Evolutionary conservation across 2,329 filamentous ascomycete species (phyloP), one percentile per base, ranked within the genome.

Genomic region (Aspergillus melleus): DNA sequence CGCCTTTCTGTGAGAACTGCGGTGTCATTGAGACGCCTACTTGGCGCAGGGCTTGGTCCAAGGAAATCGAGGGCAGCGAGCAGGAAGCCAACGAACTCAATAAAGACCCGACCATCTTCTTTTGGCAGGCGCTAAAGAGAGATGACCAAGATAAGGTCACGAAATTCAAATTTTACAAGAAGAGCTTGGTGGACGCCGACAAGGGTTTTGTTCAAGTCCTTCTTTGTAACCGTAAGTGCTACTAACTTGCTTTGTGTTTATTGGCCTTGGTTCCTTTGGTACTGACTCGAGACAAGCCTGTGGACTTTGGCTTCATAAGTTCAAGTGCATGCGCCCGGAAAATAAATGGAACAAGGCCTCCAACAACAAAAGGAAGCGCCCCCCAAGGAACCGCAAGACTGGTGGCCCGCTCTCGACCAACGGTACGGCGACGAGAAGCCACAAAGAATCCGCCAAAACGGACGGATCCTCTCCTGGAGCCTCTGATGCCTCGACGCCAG

Each of bases 21-120:
- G 95, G 95, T 6, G 90, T 92, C 6, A 96, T 99, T 59, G 91
- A 98, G 69, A 99, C 95, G 0, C 91, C 94, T 0, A 97, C 94
- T 0, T 99, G 95, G 95, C 88, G 95, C 61, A 95, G 94, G 70
- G 91, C 95, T 12, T 97, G 90, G 83, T 87, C 88, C n/a, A 91
- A 92, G 69, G 83, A 90, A 8, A 83, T 88, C 50, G 80, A 86
- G 16, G 92, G 91, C 1, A 83, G 83, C 32, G 91, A 92, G 0
- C 83, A 85, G 3, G 86, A 88, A 61, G 83, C 90, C 51, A 86
- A 91, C 60, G 86, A 89, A 56, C 90, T 88, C 0, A 87, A 90
- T 60, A 88, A 89, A 67, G 88, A 89, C 51, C 89, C 90, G 1
- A 84, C 84, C 53, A 86, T 93, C 51, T 89, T 92, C 19, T 90